Conservation (phyloP, 805 yeast species). For the Candida tammaniensis region DNA sequence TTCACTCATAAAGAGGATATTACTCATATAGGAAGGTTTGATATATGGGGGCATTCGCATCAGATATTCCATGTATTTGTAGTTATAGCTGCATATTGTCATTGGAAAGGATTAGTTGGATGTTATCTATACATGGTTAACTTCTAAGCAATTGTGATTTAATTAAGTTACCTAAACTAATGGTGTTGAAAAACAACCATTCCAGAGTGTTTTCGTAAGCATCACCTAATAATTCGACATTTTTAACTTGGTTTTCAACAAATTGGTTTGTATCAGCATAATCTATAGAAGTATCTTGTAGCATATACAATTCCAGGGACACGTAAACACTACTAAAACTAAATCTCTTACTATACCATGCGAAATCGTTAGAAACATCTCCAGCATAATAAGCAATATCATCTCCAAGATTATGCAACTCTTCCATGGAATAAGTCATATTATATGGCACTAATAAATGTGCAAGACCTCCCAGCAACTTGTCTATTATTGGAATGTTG, state of each 20-base stretch:
- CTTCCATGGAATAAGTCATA: slow-evolving; percentile 53
- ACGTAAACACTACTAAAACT: slow-evolving; percentile 69
- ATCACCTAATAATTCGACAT: slow-evolving; percentile 53
- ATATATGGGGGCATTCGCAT: slow-evolving; percentile 76
- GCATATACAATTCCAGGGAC: slow-evolving; percentile 74
- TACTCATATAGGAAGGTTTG: slow-evolving; percentile 41
- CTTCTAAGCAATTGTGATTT: slow-evolving; percentile 70
- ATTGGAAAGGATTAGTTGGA: slow-evolving; percentile 58
- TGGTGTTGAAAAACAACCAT: slow-evolving; percentile 69
- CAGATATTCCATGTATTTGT: slow-evolving; percentile 81
- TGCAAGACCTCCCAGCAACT: slow-evolving; percentile 52
- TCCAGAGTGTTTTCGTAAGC: slow-evolving; percentile 67
- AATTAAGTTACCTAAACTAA: slow-evolving; percentile 62
- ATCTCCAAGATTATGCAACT: slow-evolving; percentile 73
- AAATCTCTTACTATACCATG: slow-evolving; percentile 90
- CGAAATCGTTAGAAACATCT: slow-evolving; percentile 74
- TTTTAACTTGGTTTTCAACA: slow-evolving; percentile 56
- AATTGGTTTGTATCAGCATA: slow-evolving; percentile 60
- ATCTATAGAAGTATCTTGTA: slow-evolving; percentile 62
- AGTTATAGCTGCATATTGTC: slow-evolving; percentile 73
- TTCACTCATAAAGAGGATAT: slow-evolving; percentile 27
- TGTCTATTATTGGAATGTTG: slow-evolving; percentile 46
- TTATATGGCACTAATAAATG: slow-evolving; percentile 66
- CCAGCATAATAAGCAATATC: slow-evolving; percentile 81
- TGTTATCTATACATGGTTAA: slow-evolving; percentile 46